Evolutionary conservation across 192 early-diverging fungal species (phyloP).

Genomic region (Podila minutissima): DNA sequence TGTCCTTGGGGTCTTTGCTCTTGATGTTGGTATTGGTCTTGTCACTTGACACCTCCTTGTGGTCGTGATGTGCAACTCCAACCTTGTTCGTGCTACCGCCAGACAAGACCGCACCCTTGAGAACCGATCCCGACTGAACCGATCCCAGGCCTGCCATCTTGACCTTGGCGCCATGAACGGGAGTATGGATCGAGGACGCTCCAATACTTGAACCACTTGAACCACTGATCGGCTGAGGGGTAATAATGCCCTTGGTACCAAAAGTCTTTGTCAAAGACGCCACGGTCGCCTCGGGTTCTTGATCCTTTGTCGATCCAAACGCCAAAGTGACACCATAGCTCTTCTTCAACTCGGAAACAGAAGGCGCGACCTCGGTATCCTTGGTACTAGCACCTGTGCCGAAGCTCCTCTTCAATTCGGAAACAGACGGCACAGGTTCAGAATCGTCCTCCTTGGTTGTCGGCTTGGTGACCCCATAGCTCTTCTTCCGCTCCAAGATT

Average conservation of each 20-base stretch:
- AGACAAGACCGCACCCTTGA: neutral
- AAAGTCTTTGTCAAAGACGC: neutral
- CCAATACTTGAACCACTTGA: neutral
- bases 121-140: neutral
- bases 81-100: neutral
- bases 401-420: neutral
- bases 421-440: neutral
- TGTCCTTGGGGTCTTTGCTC: neutral
- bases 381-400: neutral
- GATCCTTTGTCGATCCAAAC: neutral
- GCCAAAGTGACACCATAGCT: neutral
- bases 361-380: neutral
- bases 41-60: neutral
- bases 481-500: neutral
- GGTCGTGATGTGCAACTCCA: neutral
- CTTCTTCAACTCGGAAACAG: neutral
- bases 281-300: neutral
- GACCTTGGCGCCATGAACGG: neutral
- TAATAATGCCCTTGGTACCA: neutral
- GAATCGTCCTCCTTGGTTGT: neutral
- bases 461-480: neutral
- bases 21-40: neutral
- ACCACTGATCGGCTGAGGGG: neutral
- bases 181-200: neutral
- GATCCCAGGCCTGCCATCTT: conserved; percentile 24